Base-by-base conservation (phyloP, 164 flowering plant species). In the Piper longum region DNA sequence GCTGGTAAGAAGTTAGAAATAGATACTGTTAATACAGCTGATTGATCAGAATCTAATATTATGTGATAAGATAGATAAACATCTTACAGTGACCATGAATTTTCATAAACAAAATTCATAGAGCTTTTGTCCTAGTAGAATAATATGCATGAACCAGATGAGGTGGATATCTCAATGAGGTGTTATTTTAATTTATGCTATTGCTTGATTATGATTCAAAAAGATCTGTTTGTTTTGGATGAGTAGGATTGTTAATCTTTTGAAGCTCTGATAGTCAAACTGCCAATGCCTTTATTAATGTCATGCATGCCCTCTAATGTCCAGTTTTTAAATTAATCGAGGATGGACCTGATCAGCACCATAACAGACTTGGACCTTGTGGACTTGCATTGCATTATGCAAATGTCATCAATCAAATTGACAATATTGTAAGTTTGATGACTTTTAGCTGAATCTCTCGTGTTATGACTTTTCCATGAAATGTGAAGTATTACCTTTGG, bases 331-430 rank as follows among this genome's bases (percentile, higher is more conserved):
- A 52, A 45, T 17, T 51, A 4, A 7, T 45, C 4, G 63, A 51
- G 9, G 41, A 84, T 62, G 67, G 67, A 68, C 66, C 74, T 65
- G 57, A 19, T n/a, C 76, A 59, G 71, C 79, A 62, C 66, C 78
- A 72, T 62, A 74, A 77, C 63, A 77, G 77, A 69, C 67, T 90
- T 69, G 97, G 97, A 9, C 73, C 86, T 51, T 87, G 89, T 63
- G 97, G 97, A 59, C 96, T 91, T 69, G 85, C 97, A 5, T 76
- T 91, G 77, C 97, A 91, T 77, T 91, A 91, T 78, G 97, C 97
- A 51, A 88, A 86, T 66, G 85, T 91, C 59, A 80, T 91, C 54
- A 76, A 78, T 55, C 97, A 91, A 67, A 86, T 91, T 51, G 97
- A 91, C 64, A 85, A 83, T 61, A 76, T 88, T 69, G 97, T 91